A percentile compares a stretch with the other conserved stretches of the same genome.
These are phyloP conservation scores for Asterophora lycoperdoides DNA, from an alignment of 768 basidiomycete species.

Conservation along the genomic window DNA sequence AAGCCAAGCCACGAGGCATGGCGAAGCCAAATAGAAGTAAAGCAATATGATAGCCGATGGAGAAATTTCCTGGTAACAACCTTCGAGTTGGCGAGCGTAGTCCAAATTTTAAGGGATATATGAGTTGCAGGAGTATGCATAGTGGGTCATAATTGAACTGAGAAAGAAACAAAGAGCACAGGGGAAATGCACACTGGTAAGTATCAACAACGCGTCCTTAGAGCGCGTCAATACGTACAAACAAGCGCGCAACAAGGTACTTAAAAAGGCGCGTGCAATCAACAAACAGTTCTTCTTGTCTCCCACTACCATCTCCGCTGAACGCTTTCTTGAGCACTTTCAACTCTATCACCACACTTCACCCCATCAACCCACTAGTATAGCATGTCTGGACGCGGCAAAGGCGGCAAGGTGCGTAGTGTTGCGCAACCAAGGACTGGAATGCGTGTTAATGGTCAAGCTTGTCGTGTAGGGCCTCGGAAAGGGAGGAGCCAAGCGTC, in stretches of 20 bases:
- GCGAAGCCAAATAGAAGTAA: too few species aligned
- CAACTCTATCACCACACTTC: slow-evolving; percentile 10
- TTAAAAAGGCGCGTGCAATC: slow-evolving; percentile 33
- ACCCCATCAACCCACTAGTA: slow-evolving; percentile 4
- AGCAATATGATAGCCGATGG: too few species aligned
- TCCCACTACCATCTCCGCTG: slow-evolving; percentile 33
- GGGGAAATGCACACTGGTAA: too few species aligned
- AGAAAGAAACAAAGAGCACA: too few species aligned
- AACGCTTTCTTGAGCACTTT: slow-evolving; percentile 10
- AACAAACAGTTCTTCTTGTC: slow-evolving; percentile 26
- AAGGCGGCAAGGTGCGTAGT: slow-evolving; percentile 62
- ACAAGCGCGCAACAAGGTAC: slow-evolving; percentile 35
- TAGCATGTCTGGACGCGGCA: slow-evolving; percentile 77
- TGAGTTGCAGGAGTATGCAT: too few species aligned
- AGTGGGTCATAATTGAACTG: too few species aligned
- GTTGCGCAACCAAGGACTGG: too few species aligned
- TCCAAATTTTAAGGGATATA: too few species aligned
- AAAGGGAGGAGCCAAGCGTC: slow-evolving; percentile 81
- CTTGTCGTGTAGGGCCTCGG: slow-evolving; percentile 58
- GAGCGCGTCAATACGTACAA: slow-evolving; percentile 38
- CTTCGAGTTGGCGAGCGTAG: too few species aligned
- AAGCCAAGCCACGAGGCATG: too few species aligned
- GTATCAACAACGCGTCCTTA: too few species aligned
- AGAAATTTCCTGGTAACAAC: too few species aligned
- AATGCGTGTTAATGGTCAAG: not conserved